Conservation (phyloP, 176 grass and related monocot species). For the Puya raimondii region DNA sequence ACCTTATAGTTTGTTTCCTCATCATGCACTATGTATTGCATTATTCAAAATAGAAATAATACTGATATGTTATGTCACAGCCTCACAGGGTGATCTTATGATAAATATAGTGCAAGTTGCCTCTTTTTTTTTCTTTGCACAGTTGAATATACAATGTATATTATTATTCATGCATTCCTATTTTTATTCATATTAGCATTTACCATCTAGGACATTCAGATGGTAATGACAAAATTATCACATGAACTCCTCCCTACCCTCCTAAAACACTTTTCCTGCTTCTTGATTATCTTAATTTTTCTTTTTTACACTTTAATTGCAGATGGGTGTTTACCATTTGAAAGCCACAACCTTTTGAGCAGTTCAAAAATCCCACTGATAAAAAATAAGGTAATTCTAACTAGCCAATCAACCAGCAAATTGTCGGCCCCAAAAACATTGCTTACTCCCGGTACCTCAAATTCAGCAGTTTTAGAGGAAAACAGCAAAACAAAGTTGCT, state of each 20-base stretch:
- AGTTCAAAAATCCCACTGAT: slow-evolving; percentile 54
- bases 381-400: slow-evolving; percentile 28
- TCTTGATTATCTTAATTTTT: slow-evolving; percentile 11
- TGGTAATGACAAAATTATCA: too few species aligned
- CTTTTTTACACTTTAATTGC: slow-evolving; percentile 17
- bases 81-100: too few species aligned
- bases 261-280: not conserved
- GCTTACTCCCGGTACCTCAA: slow-evolving; percentile 21
- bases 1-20: not conserved
- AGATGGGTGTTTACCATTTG: slow-evolving; percentile 43
- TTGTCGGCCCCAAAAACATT: slow-evolving; percentile 27
- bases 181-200: too few species aligned
- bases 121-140: too few species aligned
- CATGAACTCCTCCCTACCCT: too few species aligned
- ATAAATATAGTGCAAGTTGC: too few species aligned
- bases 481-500: slow-evolving; percentile 54
- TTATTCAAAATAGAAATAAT: too few species aligned
- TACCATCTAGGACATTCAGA: too few species aligned
- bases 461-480: slow-evolving; percentile 59
- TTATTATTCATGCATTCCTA: too few species aligned
- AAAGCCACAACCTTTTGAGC: slow-evolving; percentile 30
- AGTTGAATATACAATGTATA: too few species aligned
- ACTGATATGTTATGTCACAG: too few species aligned
- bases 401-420: slow-evolving; percentile 45
- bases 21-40: too few species aligned